Percentiles rank a stretch among this genome's conserved stretches.
phyloP scores from a whole-genome alignment of 306 rosid species.

The Abrus pulchellus region DNA sequence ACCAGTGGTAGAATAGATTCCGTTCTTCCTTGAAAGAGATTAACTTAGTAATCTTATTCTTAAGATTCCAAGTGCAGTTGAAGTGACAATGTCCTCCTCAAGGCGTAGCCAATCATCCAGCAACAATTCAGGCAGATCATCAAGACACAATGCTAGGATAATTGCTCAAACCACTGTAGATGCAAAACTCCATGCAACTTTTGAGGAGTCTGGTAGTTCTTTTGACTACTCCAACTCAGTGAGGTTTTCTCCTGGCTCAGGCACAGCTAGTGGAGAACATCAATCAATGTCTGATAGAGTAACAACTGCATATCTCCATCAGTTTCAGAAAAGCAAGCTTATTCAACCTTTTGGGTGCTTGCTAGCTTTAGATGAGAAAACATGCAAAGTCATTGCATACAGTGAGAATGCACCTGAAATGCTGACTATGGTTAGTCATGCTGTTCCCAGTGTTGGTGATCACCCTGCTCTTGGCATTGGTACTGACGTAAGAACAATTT shows the following conservation, averaged over 20 bases:
- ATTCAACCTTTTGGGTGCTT: slow-evolving; percentile 90
- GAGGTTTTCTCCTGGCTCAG: slow-evolving; percentile 51
- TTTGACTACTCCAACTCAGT: slow-evolving; percentile 88
- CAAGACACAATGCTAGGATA: slow-evolving; percentile 68
- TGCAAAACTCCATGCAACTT: slow-evolving; percentile 82
- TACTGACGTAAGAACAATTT: slow-evolving; percentile 72
- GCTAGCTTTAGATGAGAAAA: slow-evolving; percentile 84
- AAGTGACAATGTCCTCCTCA: slow-evolving; percentile 73
- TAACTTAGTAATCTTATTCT: not conserved
- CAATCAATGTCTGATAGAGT: slow-evolving; percentile 72
- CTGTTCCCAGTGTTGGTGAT: slow-evolving; percentile 88
- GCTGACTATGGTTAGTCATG: slow-evolving; percentile 83
- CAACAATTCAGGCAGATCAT: slow-evolving; percentile 66
- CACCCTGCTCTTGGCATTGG: slow-evolving; percentile 84
- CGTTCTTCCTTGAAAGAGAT: not conserved
- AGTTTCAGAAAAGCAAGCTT: slow-evolving; percentile 80
- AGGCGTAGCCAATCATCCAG: slow-evolving; percentile 74
- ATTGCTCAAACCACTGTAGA: slow-evolving; percentile 83
- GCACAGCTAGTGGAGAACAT: slow-evolving; percentile 52
- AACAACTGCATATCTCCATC: slow-evolving; percentile 81
- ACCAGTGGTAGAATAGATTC: slow-evolving; percentile 8
- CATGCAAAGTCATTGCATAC: slow-evolving; percentile 79
- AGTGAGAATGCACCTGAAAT: slow-evolving; percentile 90
- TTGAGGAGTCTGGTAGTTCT: slow-evolving; percentile 78
- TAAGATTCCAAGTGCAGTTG: slow-evolving; percentile 48